Base-by-base conservation (phyloP, 1,284 basidiomycete species). In the Sphaerobolus stellatus region DNA sequence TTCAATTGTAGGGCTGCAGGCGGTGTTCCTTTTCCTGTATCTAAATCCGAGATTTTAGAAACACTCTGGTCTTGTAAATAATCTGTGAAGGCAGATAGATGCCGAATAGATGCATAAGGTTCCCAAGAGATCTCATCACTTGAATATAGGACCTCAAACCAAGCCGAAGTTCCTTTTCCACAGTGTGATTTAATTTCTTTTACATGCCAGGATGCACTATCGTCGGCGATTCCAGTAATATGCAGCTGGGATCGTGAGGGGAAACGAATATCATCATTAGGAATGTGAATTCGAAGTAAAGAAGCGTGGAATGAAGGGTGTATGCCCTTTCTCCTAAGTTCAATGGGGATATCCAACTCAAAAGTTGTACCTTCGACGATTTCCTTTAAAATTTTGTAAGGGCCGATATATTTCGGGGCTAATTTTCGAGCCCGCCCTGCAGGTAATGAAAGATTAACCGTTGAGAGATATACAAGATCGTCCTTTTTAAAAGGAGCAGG, bases 41-140 rank as follows among this genome's bases (percentile, higher is more conserved):
- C n/a, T n/a, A n/a, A n/a, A n/a, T n/a, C n/a, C n/a, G n/a, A n/a
- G n/a, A n/a, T n/a, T n/a, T n/a, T n/a, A n/a, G n/a, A n/a, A n/a
- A n/a, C n/a, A n/a, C n/a, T n/a, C n/a, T n/a, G n/a, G n/a, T n/a
- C n/a, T n/a, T n/a, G n/a, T n/a, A n/a, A 54, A 48, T 70, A 70
- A 5, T 45, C 48, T 1, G 48, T 14, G 0, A 70, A 45, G 0
- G 62, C 64, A 1, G 60, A 53, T 4, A 69, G 56, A 9, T 67
- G 59, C 30, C 60, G 57, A 6, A 67, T 58, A n/a, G 66, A 52
- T 0, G 43, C 22, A 48, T 66, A 66, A 0, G 64, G 62, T 18
- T 66, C 54, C 71, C 73, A 75, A 0, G 65, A 69, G 0, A 44
- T 40, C 51, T 76, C 71, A 0, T 73, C 73, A 0, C 64, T 36